Conservation (phyloP, 495 filamentous ascomycete species). For the Neurospora discreta region DNA sequence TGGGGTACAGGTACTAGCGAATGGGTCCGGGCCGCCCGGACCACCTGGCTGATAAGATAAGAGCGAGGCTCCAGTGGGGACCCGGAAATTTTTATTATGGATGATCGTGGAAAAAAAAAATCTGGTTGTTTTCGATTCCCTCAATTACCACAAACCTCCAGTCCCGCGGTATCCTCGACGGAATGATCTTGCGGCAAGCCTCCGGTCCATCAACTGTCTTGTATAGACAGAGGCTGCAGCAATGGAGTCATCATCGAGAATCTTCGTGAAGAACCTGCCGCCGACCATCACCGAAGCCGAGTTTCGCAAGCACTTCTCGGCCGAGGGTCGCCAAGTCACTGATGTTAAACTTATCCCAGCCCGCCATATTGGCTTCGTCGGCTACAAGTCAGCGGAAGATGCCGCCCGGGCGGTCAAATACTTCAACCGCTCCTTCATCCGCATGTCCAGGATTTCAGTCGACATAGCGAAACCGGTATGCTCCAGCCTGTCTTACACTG, state of each 20-base stretch:
- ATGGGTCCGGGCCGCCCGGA: neutral
- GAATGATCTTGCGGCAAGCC: constrained; percentile 16
- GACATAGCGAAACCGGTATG: constrained; percentile 82
- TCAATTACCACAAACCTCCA: neutral
- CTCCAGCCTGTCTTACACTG: constrained; percentile 1
- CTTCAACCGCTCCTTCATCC: constrained; percentile 89
- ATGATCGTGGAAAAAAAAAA: neutral
- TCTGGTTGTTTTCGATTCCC: neutral
- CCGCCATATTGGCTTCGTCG: constrained; percentile 89
- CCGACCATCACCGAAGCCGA: constrained; percentile 64
- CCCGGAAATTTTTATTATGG: neutral
- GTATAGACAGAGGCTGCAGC: constrained; percentile 11
- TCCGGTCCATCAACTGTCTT: constrained; percentile 9
- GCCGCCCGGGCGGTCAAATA: constrained; percentile 77
- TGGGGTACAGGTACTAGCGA: neutral
- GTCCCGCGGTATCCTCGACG: neutral
- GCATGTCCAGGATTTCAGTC: constrained; percentile 90
- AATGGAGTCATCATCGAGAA: constrained; percentile 69
- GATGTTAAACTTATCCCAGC: constrained; percentile 83
- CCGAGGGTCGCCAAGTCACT: constrained; percentile 60
- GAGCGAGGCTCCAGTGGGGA: neutral
- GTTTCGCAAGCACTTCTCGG: constrained; percentile 75
- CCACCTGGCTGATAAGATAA: neutral
- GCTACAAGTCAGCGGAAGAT: constrained; percentile 74
- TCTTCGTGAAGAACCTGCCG: constrained; percentile 83